Evolutionary conservation across 2,329 filamentous ascomycete genomes (phyloP), one percentile per base, ranked within the genome.

Genomic region (Neobulgaria alba): DNA sequence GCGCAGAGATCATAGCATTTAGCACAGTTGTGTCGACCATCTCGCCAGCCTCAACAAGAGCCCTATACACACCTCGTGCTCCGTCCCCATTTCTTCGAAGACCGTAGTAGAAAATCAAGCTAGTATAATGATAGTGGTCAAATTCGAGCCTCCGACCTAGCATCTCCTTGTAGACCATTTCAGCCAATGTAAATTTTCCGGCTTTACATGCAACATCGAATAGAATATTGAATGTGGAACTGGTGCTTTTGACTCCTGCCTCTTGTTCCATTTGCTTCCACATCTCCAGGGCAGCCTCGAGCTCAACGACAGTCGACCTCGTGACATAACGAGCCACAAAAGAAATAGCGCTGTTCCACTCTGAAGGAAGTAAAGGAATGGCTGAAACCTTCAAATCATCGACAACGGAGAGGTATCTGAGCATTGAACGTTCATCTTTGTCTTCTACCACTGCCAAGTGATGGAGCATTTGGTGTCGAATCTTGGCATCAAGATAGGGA

Each of bases 251-350:
- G 10, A 87, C 61, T 1, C 75, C 72, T 2, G 79, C 79, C 3
- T 77, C 66, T 34, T 75, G 71, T 61, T 98, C 92, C 88, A 96
- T 96, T 54, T 92, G 79, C 49, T 76, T 79, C 89, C 90, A 98
- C 17, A 93, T 63, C 35, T 77, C 73, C 33, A 98, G 67, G 0
- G 85, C 80, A 4, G 77, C 72, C 60, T 85, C 68, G 32, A 85
- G 62, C 59, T 88, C 73, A 30, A 71, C 55, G 33, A 72, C 67
- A 33, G 75, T 70, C 29, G 79, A 67, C 9, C 57, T 67, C 7
- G 73, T 68, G 48, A 82, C 77, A 52, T 84, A 87, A 42, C 82
- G 79, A 29, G 82, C 81, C 8, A 85, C 83, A 55, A 93, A 83
- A 15, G 82, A 74, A 38, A 95, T 77, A 29, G 88, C 89, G 29